Conservation (phyloP, 2,329 filamentous ascomycete genomes). For the Colletotrichum scovillei region DNA sequence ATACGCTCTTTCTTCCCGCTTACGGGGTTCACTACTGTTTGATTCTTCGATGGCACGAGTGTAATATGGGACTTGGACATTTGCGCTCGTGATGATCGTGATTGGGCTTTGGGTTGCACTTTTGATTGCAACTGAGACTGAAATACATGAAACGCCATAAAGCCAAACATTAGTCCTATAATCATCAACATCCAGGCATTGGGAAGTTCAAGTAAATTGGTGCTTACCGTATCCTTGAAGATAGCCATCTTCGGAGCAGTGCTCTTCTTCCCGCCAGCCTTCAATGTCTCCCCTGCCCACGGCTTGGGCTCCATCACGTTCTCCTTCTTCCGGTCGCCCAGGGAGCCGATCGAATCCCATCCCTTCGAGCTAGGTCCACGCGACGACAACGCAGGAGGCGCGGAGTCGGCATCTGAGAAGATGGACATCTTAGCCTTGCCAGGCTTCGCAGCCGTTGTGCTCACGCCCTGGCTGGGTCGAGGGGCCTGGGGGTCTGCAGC, state of each 20-base stretch:
- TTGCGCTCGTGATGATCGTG: constrained; percentile 58
- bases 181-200: constrained; percentile 82
- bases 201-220: constrained; percentile 46
- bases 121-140: constrained; percentile 51
- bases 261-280: constrained; percentile 85
- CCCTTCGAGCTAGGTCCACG: constrained; percentile 71
- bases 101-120: constrained; percentile 42
- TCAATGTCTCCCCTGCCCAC: constrained; percentile 92
- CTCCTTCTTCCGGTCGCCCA: constrained; percentile 93
- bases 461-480: constrained; percentile 58
- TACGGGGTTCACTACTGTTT: constrained; percentile 84
- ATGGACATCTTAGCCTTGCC: constrained; percentile 87
- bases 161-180: constrained; percentile 89
- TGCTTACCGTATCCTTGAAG: constrained; percentile 94
- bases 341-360: constrained; percentile 91
- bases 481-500: constrained; percentile 74
- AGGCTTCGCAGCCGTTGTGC: constrained; percentile 68
- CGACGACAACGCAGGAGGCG: constrained; percentile 66
- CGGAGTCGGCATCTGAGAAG: constrained; percentile 82
- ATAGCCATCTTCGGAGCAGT: constrained; percentile 85
- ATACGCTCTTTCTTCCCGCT: constrained; percentile 88
- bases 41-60: constrained; percentile 77
- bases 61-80: constrained; percentile 72
- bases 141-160: constrained; percentile 62
- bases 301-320: constrained; percentile 87